phyloP scores from a whole-genome alignment of 306 rosid genomes.

The Prunus mira region DNA sequence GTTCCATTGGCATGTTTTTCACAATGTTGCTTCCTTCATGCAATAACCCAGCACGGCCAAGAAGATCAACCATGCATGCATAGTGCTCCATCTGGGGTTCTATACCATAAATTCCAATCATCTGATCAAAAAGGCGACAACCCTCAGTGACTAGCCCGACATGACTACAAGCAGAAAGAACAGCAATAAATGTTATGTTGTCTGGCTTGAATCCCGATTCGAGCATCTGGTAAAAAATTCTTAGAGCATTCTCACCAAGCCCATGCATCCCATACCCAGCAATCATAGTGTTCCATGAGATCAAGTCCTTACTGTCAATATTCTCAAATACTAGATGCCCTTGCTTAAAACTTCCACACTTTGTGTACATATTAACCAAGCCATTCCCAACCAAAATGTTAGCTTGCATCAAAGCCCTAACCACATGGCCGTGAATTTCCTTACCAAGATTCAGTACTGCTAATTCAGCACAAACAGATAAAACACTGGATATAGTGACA shows the following conservation, averaged over 20 bases:
- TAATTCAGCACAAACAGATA: conserved; percentile 71
- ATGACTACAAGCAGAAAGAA: conserved; percentile 86
- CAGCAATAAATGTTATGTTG: conserved; percentile 56
- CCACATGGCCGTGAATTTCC: conserved; percentile 64
- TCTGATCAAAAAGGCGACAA: conserved; percentile 44
- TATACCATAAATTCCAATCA: conserved; percentile 45
- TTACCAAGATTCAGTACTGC: conserved; percentile 62
- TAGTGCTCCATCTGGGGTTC: conserved; percentile 80
- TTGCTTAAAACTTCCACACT: conserved; percentile 65
- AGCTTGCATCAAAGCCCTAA: conserved; percentile 54
- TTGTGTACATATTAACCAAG: conserved; percentile 75
- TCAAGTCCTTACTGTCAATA: conserved; percentile 47
- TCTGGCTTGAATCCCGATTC: conserved; percentile 58
- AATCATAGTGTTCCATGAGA: conserved; percentile 84
- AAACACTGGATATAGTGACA: conserved; percentile 60
- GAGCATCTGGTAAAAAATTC: conserved; percentile 54
- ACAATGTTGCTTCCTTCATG: conserved; percentile 64
- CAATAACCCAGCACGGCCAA: conserved; percentile 76
- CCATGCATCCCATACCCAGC: conserved; percentile 85
- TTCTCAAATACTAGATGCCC: conserved; percentile 56
- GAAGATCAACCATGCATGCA: conserved; percentile 80
- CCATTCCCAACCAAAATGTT: conserved; percentile 75
- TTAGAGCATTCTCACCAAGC: conserved; percentile 63
- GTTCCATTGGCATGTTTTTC: conserved; percentile 65
- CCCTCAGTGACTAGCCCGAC: conserved; percentile 66